Evolutionary conservation across 306 rosid species (phyloP).

Genomic region (Pyrus bretschneideri): DNA sequence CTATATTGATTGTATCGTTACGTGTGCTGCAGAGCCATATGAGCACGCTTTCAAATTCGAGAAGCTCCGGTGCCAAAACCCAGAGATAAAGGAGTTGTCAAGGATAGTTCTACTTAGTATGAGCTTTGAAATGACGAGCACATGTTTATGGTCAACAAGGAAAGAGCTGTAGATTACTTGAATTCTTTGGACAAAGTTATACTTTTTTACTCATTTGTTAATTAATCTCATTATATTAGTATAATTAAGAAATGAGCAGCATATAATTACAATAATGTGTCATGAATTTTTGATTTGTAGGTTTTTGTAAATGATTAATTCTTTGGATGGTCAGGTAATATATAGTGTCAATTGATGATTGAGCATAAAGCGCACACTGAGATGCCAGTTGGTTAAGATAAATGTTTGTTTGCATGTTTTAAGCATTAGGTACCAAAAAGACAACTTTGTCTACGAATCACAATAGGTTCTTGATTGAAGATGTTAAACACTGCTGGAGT

Average conservation of each 20-base stretch:
- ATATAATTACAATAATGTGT: not conserved
- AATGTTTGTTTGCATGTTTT: not conserved
- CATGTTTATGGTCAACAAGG: slow-evolving; percentile 68
- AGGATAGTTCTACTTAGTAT: slow-evolving; percentile 44
- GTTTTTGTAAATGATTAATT: slow-evolving; percentile 75
- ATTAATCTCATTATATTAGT: not conserved
- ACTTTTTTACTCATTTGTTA: not conserved
- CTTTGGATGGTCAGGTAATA: slow-evolving; percentile 79
- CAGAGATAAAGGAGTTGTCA: slow-evolving; percentile 77
- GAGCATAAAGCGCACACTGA: not conserved
- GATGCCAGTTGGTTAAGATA: not conserved
- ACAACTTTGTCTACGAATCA: slow-evolving; percentile 46
- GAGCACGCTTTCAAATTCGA: slow-evolving; percentile 73
- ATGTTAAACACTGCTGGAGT: slow-evolving; percentile 48
- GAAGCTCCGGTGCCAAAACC: slow-evolving; percentile 89
- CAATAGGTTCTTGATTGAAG: slow-evolving; percentile 42
- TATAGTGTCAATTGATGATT: slow-evolving; percentile 15
- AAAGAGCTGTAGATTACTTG: slow-evolving; percentile 86
- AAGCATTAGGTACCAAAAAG: slow-evolving; percentile 29
- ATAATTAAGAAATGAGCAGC: no score
- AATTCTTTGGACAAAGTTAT: slow-evolving; percentile 75
- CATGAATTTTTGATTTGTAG: slow-evolving; percentile 29
- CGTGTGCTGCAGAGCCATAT: slow-evolving; percentile 46
- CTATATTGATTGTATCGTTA: not conserved
- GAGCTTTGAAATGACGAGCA: slow-evolving; percentile 89